Evolutionary conservation across 768 basidiomycete genomes (phyloP), one percentile per base, ranked within the genome.

Genomic region (Leccinum subgranulosum): DNA sequence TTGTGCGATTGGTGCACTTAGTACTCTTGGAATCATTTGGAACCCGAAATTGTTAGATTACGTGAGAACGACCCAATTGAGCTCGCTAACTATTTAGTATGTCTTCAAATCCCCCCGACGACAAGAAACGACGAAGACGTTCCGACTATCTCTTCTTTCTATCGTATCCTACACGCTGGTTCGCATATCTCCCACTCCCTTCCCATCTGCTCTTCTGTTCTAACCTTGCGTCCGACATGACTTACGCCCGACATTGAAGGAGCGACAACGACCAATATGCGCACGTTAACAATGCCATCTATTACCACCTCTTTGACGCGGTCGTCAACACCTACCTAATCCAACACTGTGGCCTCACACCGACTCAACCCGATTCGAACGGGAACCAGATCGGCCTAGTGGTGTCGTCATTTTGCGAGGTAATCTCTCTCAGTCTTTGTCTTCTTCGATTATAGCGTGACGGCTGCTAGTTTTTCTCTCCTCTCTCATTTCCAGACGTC

Each of bases 201-300:
- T 31, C 8, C 19, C n/a, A 52, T 39, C 45, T 58, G 34, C 39
- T 4, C 7, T 41, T n/a, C 3, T 28, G 14, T 23, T 56, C 65
- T 66, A 43, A 66, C 56, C 15, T 41, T 19, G 11, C 33, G 6
- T 43, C n/a, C 29, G 17, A 47, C 9, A n/a, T 54, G 52, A 21
- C 23, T 33, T 12, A 12, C 11, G 1, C 49, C 27, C 21, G 10
- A 28, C 6, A 50, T 6, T 27, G n/a, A 60, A 92, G 90, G 90
- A 88, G 81, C 63, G 90, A 92, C 77, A 92, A 92, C 64, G 90
- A 92, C 76, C 89, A 91, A 64, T 92, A 92, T 66, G 79, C 82
- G 12, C 90, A 92, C 59, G 75, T 92, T 66, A 92, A 92, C 73
- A 93, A 92, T 70, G 79, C 87, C 0, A 74, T 90, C 15, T 93